phyloP scores from a whole-genome alignment of 768 basidiomycete species.

The Agrocybe praecox region DNA sequence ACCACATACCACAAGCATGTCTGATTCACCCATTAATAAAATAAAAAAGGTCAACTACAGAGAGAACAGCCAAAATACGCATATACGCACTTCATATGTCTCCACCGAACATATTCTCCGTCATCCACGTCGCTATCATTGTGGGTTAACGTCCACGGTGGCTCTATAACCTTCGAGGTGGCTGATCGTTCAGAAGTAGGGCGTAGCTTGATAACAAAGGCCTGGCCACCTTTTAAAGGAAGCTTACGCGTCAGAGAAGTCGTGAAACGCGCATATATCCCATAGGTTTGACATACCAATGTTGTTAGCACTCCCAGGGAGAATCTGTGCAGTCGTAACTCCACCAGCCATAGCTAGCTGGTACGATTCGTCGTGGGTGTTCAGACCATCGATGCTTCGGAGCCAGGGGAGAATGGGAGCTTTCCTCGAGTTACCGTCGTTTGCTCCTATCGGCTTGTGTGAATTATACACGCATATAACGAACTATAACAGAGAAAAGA shows the following conservation, averaged over 20 bases:
- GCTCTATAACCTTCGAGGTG: slow-evolving; percentile 71
- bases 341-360: slow-evolving; percentile 64
- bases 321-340: slow-evolving; percentile 73
- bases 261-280: background rate
- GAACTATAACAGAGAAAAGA: slow-evolving; percentile 3
- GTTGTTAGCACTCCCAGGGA: slow-evolving; percentile 68
- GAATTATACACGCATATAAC: background rate
- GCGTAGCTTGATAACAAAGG: slow-evolving; percentile 76
- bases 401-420: slow-evolving; percentile 62
- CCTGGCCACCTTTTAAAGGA: slow-evolving; percentile 63
- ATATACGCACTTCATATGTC: slow-evolving; percentile 71
- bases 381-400: slow-evolving; percentile 70
- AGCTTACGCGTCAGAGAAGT: slow-evolving; percentile 18
- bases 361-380: slow-evolving; percentile 72
- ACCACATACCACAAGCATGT: slow-evolving; percentile 61
- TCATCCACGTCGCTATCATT: slow-evolving; percentile 41
- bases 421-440: slow-evolving; percentile 58
- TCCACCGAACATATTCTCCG: slow-evolving; percentile 50
- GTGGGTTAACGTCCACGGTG: slow-evolving; percentile 58
- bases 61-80: slow-evolving; percentile 56
- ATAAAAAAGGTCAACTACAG: slow-evolving; percentile 32
- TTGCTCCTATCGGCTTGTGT: slow-evolving; percentile 43
- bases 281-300: slow-evolving; percentile 43
- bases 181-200: slow-evolving; percentile 69
- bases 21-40: slow-evolving; percentile 41